phyloP scores from a whole-genome alignment of 352 stramenopile genomes.

The Pythium chondricola region DNA sequence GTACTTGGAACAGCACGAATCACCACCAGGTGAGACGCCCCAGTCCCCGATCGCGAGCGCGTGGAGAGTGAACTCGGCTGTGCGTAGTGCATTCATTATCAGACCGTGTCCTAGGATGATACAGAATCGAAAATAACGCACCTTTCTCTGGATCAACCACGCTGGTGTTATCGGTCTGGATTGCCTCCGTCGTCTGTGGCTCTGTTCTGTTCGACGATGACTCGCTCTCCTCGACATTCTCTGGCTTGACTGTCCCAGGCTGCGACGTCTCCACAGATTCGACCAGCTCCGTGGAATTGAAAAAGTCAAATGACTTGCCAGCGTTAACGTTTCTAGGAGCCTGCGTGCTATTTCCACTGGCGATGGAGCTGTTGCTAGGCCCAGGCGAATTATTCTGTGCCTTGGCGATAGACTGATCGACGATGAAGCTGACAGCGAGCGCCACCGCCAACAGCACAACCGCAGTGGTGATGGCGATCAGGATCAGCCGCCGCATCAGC shows the following conservation, averaged over 20 bases:
- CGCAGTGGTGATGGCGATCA: background rate
- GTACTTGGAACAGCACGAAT: constrained; percentile 24
- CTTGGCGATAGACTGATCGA: background rate
- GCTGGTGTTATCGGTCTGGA: background rate
- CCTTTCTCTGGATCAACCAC: background rate
- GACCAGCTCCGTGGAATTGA: background rate
- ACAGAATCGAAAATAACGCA: background rate
- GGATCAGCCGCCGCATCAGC: background rate
- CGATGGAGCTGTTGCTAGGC: background rate
- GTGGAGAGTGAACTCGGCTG: constrained; percentile 12
- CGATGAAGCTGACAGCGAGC: background rate
- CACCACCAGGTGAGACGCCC: constrained; percentile 13
- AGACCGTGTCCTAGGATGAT: background rate
- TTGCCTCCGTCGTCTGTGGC: background rate
- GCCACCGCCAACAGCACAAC: background rate
- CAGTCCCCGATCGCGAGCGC: constrained; percentile 20
- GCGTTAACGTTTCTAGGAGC: background rate
- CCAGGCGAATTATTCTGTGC: background rate
- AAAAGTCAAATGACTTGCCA: background rate
- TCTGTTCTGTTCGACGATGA: no score
- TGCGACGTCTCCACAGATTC: background rate
- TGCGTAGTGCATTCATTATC: constrained; percentile 5
- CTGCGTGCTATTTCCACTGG: background rate
- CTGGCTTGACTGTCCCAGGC: no score
- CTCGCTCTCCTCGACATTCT: no score